phyloP scores from a whole-genome alignment of 495 filamentous ascomycete genomes.

The Aspergillus nidulans region DNA sequence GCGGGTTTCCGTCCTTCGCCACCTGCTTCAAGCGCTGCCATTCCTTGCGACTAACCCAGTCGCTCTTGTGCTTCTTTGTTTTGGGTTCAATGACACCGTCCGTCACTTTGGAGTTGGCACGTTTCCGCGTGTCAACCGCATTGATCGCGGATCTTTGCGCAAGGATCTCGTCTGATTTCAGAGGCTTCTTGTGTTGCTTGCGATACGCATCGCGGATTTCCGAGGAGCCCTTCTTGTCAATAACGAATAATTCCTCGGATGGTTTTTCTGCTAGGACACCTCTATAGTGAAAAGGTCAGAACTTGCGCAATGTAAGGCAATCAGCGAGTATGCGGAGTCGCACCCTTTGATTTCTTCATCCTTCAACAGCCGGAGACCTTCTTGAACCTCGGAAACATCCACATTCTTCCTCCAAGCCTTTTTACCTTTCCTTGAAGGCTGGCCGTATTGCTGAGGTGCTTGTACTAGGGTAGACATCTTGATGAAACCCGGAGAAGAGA shows the following conservation, averaged over 20 bases:
- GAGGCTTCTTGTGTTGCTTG: constrained; percentile 59
- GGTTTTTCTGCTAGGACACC: constrained; percentile 76
- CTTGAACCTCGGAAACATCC: constrained; percentile 77
- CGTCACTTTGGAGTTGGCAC: constrained; percentile 50
- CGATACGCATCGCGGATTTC: constrained; percentile 56
- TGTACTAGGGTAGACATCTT: constrained; percentile 36
- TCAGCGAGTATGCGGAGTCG: constrained; percentile 6
- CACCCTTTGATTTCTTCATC: constrained; percentile 89
- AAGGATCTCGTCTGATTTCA: constrained; percentile 89
- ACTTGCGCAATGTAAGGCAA: constrained; percentile 13
- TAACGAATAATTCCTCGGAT: constrained; percentile 73
- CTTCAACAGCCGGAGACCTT: constrained; percentile 76
- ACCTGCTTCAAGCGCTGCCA: constrained; percentile 69
- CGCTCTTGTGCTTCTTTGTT: constrained; percentile 65
- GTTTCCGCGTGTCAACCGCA: constrained; percentile 70
- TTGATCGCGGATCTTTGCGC: constrained; percentile 76
- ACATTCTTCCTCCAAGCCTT: constrained; percentile 99
- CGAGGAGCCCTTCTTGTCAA: constrained; percentile 69
- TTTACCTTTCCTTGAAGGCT: constrained; percentile 94
- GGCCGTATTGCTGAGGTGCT: constrained; percentile 60
- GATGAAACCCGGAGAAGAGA: not conserved
- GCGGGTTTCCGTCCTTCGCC: constrained; percentile 65
- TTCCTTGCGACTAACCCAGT: constrained; percentile 78
- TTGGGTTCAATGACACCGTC: constrained; percentile 65
- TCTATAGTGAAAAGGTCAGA: constrained; percentile 39